Conservation (phyloP, 2,329 filamentous ascomycete genomes). For the Torrubiella hemipterigena region DNA sequence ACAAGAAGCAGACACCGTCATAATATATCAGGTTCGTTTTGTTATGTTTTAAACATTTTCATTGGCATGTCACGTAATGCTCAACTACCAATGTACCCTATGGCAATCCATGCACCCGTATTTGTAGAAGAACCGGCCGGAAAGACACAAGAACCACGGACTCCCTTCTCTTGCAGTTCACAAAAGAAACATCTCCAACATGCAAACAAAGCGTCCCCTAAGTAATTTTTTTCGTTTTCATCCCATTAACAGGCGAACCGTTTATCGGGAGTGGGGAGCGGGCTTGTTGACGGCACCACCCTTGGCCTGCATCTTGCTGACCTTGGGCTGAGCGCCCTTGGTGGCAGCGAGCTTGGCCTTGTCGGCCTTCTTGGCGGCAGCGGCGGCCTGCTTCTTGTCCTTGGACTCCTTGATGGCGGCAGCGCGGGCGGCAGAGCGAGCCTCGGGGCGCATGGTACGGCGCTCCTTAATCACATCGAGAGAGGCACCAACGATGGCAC, state of each 20-base stretch:
- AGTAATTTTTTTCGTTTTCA: too few relatives aligned
- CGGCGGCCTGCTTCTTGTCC: constrained; percentile 87
- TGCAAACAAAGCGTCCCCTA: too few relatives aligned
- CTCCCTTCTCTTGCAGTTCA: too few relatives aligned
- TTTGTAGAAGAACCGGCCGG: constrained; percentile 28
- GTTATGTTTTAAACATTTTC: constrained; percentile 18
- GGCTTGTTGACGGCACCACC: constrained; percentile 70
- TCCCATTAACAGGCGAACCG: constrained; percentile 6
- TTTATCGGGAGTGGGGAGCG: constrained; percentile 68
- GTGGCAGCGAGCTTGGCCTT: constrained; percentile 84
- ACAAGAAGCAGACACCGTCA: too few relatives aligned
- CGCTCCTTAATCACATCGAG: constrained; percentile 99
- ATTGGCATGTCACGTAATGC: constrained; percentile 22
- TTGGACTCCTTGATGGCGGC: constrained; percentile 94
- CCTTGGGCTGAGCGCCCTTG: constrained; percentile 66
- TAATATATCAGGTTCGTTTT: too few relatives aligned
- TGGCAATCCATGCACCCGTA: constrained; percentile 29
- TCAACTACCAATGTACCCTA: constrained; percentile 30
- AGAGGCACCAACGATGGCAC: constrained; percentile 96
- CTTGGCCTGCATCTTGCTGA: constrained; percentile 96
- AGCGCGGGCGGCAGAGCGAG: constrained; percentile 78
- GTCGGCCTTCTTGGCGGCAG: constrained; percentile 94
- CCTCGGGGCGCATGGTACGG: constrained; percentile 88
- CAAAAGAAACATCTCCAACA: too few relatives aligned
- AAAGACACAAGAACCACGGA: constrained; percentile 30